phyloP scores from a whole-genome alignment of 495 filamentous ascomycete genomes.

The Hypoxylon rickii region DNA sequence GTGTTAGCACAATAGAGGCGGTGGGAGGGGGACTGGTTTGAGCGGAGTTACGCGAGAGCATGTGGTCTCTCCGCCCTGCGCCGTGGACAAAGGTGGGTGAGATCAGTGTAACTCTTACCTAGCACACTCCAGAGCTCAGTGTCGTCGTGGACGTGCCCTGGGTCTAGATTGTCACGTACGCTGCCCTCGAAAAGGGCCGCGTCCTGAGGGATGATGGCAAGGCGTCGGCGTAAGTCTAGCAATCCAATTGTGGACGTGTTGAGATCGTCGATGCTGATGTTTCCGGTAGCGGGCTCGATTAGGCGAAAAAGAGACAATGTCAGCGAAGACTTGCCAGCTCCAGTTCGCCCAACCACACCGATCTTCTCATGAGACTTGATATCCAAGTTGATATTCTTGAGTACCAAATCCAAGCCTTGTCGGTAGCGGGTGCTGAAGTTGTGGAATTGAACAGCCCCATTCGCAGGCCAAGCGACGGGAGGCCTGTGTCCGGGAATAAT shows the following conservation, averaged over 20 bases:
- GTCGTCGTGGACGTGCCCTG: conserved; percentile 92
- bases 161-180: conserved; percentile 94
- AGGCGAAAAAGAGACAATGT: conserved; percentile 94
- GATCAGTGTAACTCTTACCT: conserved; percentile 61
- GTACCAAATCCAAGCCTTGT: conserved; percentile 82
- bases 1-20: conserved; percentile 29
- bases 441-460: conserved; percentile 87
- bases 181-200: conserved; percentile 97
- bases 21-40: conserved; percentile 12
- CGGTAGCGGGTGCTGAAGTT: conserved; percentile 95
- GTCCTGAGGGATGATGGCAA: conserved; percentile 98
- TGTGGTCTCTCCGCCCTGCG: conserved; percentile 25
- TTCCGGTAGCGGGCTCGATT: conserved; percentile 81
- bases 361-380: conserved; percentile 98
- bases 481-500: conserved; percentile 87
- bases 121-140: conserved; percentile 97
- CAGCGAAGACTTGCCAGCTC: conserved; percentile 94
- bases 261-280: conserved; percentile 85
- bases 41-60: conserved; percentile 22
- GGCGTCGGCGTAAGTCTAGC: conserved; percentile 81
- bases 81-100: conserved; percentile 24
- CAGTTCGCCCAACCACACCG: conserved; percentile 94
- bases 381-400: conserved; percentile 87
- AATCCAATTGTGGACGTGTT: conserved; percentile 91
- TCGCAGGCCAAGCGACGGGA: conserved; percentile 86